These are phyloP conservation scores for Silene latifolia DNA, from an alignment of 148 eudicot genomes.

Conservation along the genomic window DNA sequence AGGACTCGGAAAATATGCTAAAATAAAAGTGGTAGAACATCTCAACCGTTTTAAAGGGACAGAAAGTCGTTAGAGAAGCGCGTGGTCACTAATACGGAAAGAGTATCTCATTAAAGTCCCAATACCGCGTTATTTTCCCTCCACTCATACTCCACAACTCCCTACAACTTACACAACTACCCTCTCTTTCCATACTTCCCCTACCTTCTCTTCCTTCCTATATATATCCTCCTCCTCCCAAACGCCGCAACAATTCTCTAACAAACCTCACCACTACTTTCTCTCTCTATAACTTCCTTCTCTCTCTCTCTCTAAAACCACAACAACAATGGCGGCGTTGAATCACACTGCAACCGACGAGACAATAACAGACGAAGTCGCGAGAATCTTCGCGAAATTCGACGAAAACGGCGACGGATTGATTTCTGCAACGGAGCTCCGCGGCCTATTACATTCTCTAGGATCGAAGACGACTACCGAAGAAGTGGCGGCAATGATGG, in stretches of 20 bases:
- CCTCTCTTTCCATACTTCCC: background rate
- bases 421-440: conserved; percentile 54
- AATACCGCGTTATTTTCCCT: conserved; percentile 23
- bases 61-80: conserved; percentile 22
- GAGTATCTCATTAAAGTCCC: background rate
- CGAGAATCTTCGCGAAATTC: conserved; percentile 57
- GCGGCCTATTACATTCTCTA: conserved; percentile 39
- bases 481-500: conserved; percentile 58
- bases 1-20: too few species aligned
- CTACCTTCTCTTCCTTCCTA: background rate
- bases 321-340: conserved; percentile 21
- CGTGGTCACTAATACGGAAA: conserved; percentile 9
- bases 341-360: background rate
- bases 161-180: background rate
- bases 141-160: background rate
- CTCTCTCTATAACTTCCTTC: background rate
- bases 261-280: background rate
- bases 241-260: background rate
- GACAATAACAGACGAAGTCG: conserved; percentile 28
- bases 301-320: conserved; percentile 3
- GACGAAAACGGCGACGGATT: conserved; percentile 78
- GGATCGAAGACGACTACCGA: conserved; percentile 56
- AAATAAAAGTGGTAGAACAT: too few species aligned
- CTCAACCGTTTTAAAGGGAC: background rate
- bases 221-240: conserved; percentile 4